Percentiles rank a stretch among this genome's conserved stretches.
Evolutionary conservation across 805 yeast species (phyloP).

Genomic region (Pichia paraexigua): DNA sequence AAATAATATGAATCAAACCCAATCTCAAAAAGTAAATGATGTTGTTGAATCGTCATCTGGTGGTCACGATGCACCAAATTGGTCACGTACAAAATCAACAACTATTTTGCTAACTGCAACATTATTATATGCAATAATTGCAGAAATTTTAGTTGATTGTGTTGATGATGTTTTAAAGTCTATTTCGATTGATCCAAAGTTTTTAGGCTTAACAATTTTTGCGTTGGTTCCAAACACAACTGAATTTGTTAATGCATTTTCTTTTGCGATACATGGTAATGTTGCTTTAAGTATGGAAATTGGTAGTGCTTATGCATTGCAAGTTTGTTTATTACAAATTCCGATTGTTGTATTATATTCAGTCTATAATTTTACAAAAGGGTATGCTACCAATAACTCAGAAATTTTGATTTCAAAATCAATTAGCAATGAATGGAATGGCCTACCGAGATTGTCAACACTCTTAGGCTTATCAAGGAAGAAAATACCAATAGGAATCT

Average conservation of each 20-base stretch:
- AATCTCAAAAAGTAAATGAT: conserved; percentile 2
- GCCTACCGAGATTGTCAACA: conserved; percentile 9
- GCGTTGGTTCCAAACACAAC: conserved; percentile 97
- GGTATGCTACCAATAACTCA: not conserved
- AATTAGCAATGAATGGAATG: conserved; percentile 1
- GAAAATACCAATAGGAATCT: not conserved
- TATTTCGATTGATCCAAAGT: conserved; percentile 82
- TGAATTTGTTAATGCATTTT: conserved; percentile 92
- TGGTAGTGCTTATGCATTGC: conserved; percentile 95
- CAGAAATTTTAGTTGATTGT: conserved; percentile 87
- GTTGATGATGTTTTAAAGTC: conserved; percentile 78
- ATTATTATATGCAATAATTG: conserved; percentile 80
- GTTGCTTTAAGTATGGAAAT: conserved; percentile 96
- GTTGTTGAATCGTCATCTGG: conserved; percentile 32
- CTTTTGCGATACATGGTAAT: conserved; percentile 93
- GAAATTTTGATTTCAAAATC: conserved; percentile 1
- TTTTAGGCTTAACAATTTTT: conserved; percentile 87
- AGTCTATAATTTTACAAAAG: conserved; percentile 31
- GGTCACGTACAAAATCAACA: conserved; percentile 84
- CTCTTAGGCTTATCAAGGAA: conserved; percentile 2
- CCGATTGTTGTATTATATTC: conserved; percentile 84
- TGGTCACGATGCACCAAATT: conserved; percentile 95
- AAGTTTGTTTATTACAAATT: conserved; percentile 87
- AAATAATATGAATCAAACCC: not conserved
- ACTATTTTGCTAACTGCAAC: conserved; percentile 80